Evolutionary conservation across 192 early-diverging fungal species (phyloP).

Genomic region (Coemansia sp.): DNA sequence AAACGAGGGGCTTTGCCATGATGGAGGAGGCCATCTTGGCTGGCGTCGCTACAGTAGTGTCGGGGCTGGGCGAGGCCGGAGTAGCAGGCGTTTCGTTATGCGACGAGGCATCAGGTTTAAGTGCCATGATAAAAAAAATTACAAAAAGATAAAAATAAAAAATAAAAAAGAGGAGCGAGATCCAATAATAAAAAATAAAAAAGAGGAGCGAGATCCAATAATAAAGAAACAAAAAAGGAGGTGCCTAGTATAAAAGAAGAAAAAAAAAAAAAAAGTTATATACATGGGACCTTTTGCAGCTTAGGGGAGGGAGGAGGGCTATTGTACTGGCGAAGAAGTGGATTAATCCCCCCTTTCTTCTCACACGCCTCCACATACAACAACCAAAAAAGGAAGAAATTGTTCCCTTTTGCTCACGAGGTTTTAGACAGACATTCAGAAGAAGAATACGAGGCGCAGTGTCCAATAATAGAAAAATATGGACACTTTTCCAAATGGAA

Average conservation of each 20-base stretch:
- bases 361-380: neutral
- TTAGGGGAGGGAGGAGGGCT: too few species aligned
- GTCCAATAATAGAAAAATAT: neutral
- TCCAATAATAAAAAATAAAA: neutral
- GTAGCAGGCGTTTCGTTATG: neutral
- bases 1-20: neutral
- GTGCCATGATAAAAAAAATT: constrained; percentile 2
- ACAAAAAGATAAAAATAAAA: neutral
- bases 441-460: neutral
- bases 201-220: neutral
- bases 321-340: too few species aligned
- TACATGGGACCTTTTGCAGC: neutral
- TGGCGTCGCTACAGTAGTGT: neutral
- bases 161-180: neutral
- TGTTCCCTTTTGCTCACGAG: neutral
- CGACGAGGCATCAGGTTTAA: constrained; percentile 9
- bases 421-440: neutral
- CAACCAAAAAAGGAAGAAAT: neutral
- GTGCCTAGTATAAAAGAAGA: neutral
- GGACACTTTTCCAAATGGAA: too few species aligned
- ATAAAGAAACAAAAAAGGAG: neutral
- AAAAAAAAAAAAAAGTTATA: neutral
- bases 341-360: neutral
- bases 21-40: neutral
- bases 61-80: neutral